These are phyloP conservation scores for Aspergillus awamori DNA, from an alignment of 2,329 filamentous ascomycete genomes.

Conservation along the genomic window DNA sequence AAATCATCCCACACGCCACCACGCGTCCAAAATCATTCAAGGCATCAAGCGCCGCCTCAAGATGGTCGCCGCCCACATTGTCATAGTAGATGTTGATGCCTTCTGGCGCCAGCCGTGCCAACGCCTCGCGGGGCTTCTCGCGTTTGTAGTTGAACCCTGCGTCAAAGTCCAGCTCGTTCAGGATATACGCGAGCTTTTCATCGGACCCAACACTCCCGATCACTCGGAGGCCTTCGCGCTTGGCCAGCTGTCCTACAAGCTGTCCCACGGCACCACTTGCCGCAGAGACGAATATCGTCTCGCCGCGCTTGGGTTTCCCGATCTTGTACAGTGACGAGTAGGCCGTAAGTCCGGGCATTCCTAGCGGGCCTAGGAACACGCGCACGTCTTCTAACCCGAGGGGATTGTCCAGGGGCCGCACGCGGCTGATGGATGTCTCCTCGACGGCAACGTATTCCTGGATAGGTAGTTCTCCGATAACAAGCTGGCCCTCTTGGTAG, in stretches of 20 bases:
- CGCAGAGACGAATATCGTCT: conserved; percentile 80
- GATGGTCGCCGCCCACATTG: too few species aligned
- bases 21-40: too few species aligned
- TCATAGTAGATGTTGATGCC: too few species aligned
- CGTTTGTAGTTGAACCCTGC: conserved; percentile 73
- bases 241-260: conserved; percentile 81
- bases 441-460: conserved; percentile 69
- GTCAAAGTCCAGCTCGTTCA: conserved; percentile 70
- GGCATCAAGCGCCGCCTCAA: too few species aligned
- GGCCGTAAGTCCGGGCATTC: conserved; percentile 77
- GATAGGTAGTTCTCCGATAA: conserved; percentile 59
- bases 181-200: conserved; percentile 76
- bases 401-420: conserved; percentile 68
- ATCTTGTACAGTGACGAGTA: conserved; percentile 75
- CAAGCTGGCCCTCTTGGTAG: conserved; percentile 60
- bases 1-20: too few species aligned
- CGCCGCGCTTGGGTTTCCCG: conserved; percentile 72
- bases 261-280: conserved; percentile 82
- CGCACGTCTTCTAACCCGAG: conserved; percentile 49
- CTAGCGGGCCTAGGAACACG: conserved; percentile 73
- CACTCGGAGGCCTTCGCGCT: conserved; percentile 76
- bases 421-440: conserved; percentile 45
- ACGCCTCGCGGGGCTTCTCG: too few species aligned
- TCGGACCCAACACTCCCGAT: conserved; percentile 79
- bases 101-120: too few species aligned